Percentiles rank a stretch among this genome's conserved stretches.
Evolutionary conservation across 345 rosid genomes (phyloP).

Genomic region (Aethionema arabicum): DNA sequence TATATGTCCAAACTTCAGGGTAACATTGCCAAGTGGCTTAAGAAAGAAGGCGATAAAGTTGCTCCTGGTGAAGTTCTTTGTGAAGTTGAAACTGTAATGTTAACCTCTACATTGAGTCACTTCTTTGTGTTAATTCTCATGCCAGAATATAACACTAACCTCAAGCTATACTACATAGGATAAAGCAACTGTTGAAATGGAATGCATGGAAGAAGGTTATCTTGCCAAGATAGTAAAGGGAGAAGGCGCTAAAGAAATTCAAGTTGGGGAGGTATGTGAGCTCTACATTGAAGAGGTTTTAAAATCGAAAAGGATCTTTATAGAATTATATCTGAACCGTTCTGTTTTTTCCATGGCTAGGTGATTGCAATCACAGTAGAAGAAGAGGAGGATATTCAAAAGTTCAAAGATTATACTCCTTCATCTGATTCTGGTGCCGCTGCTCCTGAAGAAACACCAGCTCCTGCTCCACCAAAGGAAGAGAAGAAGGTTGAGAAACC

Average conservation of each 20-base stretch:
- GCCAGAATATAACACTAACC: slow-evolving; percentile 13
- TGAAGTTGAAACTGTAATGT: slow-evolving; percentile 95
- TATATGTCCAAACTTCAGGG: slow-evolving; percentile 56
- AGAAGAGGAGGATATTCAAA: slow-evolving; percentile 78
- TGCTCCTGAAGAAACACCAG: slow-evolving; percentile 46
- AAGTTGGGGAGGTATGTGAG: slow-evolving; percentile 86
- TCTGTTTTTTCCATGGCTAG: slow-evolving; percentile 34
- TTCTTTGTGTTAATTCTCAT: neutral
- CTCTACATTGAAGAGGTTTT: slow-evolving; percentile 15
- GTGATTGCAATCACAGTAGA: slow-evolving; percentile 87
- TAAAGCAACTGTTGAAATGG: slow-evolving; percentile 98
- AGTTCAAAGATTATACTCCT: slow-evolving; percentile 87
- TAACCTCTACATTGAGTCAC: neutral
- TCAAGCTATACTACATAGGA: slow-evolving; percentile 49
- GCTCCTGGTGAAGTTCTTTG: slow-evolving; percentile 94
- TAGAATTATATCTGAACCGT: slow-evolving; percentile 2
- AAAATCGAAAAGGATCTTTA: neutral
- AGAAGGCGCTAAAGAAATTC: slow-evolving; percentile 87
- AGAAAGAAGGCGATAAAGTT: slow-evolving; percentile 93
- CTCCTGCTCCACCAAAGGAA: slow-evolving; percentile 55
- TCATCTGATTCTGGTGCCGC: slow-evolving; percentile 44
- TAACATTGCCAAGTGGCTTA: slow-evolving; percentile 94
- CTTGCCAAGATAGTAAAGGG: slow-evolving; percentile 88
- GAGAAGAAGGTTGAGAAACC: slow-evolving; percentile 63
- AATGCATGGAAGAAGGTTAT: slow-evolving; percentile 98